Evolutionary conservation across 2,329 filamentous ascomycete species (phyloP).

Genomic region (Aspergillus costaricaensis): DNA sequence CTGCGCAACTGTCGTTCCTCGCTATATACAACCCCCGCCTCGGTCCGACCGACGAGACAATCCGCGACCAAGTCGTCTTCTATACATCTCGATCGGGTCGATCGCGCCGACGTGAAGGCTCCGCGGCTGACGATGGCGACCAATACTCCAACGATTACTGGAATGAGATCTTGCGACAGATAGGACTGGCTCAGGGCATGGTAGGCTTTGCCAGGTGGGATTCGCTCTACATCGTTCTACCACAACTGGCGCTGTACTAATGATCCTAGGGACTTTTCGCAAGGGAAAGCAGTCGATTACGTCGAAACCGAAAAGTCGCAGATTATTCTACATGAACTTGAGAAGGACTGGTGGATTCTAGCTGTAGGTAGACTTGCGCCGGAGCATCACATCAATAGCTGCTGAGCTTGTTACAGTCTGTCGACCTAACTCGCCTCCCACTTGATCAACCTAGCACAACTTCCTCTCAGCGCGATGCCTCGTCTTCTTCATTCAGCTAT

Average conservation of each 20-base stretch:
- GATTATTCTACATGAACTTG: conserved; percentile 82
- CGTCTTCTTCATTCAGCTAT: conserved; percentile 66
- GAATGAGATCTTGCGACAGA: conserved; percentile 86
- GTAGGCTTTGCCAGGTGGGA: conserved; percentile 77
- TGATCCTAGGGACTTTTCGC: conserved; percentile 70
- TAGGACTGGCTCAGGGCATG: conserved; percentile 96
- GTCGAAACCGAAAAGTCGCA: conserved; percentile 90
- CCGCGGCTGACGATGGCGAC: conserved; percentile 24
- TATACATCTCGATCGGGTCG: conserved; percentile 65
- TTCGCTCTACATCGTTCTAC: conserved; percentile 15
- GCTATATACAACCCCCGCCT: conserved; percentile 93
- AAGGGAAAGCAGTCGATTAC: conserved; percentile 72
- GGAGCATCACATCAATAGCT: conserved; percentile 1
- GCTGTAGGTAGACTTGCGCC: conserved; percentile 62
- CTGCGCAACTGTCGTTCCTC: conserved; percentile 85
- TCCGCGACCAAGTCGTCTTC: conserved; percentile 86
- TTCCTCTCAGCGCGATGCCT: conserved; percentile 36
- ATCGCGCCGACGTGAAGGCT: conserved; percentile 25
- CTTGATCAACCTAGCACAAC: conserved; percentile 49
- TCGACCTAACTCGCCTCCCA: conserved; percentile 77
- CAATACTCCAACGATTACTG: conserved; percentile 61
- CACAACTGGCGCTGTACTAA: conserved; percentile 19
- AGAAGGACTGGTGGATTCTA: conserved; percentile 92
- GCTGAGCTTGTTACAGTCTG: conserved; percentile 56
- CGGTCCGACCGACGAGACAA: conserved; percentile 69